phyloP scores from a whole-genome alignment of 139 green algal genomes.

The Chlamydomonas eustigma region DNA sequence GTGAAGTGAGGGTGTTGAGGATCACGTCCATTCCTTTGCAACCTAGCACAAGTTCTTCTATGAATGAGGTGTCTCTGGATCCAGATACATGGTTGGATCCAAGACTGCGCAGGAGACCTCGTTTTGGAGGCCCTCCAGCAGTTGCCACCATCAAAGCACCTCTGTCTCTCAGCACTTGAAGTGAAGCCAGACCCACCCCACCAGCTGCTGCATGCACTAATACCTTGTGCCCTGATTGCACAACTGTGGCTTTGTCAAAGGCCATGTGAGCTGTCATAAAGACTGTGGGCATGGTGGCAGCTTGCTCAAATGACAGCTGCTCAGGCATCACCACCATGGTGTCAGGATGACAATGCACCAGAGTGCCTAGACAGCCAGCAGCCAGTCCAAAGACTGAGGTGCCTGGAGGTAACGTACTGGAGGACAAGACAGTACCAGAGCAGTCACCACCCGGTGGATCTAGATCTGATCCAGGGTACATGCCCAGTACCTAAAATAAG shows the following conservation, averaged over 20 bases:
- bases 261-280: conserved; percentile 73
- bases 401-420: conserved; percentile 27
- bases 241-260: conserved; percentile 34
- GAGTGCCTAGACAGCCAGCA: conserved; percentile 60
- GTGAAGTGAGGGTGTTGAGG: conserved; percentile 83
- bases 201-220: conserved; percentile 63
- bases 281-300: conserved; percentile 69
- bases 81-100: conserved; percentile 39
- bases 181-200: conserved; percentile 66
- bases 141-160: conserved; percentile 54
- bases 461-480: conserved; percentile 76
- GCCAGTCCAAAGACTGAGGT: conserved; percentile 76
- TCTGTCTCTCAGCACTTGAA: conserved; percentile 44
- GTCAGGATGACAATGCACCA: conserved; percentile 41
- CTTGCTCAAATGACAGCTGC: conserved; percentile 62
- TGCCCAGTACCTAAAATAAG: conserved; percentile 55
- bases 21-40: conserved; percentile 34
- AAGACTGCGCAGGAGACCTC: conserved; percentile 50
- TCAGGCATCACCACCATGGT: conserved; percentile 63
- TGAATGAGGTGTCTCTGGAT: conserved; percentile 69
- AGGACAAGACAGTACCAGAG: conserved; percentile 55
- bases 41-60: conserved; percentile 30
- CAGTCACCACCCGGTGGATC: conserved; percentile 65
- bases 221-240: conserved; percentile 31
- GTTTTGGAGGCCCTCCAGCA: conserved; percentile 67